Percentiles rank a stretch among this genome's conserved stretches.
Conservation (phyloP, 140 eudicot genomes). For the Flaveria floridana region DNA sequence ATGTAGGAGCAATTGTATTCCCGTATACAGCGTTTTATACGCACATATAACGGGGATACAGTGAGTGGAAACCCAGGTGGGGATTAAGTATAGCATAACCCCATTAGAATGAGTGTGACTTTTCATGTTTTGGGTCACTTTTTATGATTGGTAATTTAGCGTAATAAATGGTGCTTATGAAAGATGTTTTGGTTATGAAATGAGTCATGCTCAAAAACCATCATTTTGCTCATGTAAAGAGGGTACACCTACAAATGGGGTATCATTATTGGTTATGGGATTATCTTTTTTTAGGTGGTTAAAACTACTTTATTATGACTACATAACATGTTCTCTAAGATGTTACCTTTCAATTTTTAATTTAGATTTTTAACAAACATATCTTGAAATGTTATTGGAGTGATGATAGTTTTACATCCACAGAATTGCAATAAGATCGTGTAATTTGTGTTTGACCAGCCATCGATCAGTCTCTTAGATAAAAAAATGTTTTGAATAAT, state of each 20-base stretch:
- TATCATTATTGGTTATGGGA: constrained; percentile 30
- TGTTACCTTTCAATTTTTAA: background rate
- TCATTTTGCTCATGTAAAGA: constrained; percentile 32
- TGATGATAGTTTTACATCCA: background rate
- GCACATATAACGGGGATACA: too few relatives aligned
- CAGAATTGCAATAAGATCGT: background rate
- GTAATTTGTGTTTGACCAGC: background rate
- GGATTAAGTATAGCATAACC: background rate
- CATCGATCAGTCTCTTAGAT: too few relatives aligned
- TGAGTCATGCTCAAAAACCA: constrained; percentile 35
- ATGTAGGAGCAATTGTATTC: too few relatives aligned
- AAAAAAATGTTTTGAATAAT: too few relatives aligned
- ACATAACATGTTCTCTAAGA: background rate
- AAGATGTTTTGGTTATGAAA: constrained; percentile 35
- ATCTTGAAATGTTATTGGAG: background rate
- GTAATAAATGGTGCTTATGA: constrained; percentile 34
- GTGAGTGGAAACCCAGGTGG: too few relatives aligned
- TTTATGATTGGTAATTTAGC: constrained; percentile 36
- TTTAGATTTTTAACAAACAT: background rate
- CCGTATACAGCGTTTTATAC: too few relatives aligned
- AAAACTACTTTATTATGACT: background rate
- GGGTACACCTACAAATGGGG: constrained; percentile 39
- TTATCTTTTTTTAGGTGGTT: background rate
- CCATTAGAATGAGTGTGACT: constrained; percentile 29
- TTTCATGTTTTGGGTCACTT: constrained; percentile 35